phyloP scores from a whole-genome alignment of 495 filamentous ascomycete species.

The Chaetomidium leptoderma region DNA sequence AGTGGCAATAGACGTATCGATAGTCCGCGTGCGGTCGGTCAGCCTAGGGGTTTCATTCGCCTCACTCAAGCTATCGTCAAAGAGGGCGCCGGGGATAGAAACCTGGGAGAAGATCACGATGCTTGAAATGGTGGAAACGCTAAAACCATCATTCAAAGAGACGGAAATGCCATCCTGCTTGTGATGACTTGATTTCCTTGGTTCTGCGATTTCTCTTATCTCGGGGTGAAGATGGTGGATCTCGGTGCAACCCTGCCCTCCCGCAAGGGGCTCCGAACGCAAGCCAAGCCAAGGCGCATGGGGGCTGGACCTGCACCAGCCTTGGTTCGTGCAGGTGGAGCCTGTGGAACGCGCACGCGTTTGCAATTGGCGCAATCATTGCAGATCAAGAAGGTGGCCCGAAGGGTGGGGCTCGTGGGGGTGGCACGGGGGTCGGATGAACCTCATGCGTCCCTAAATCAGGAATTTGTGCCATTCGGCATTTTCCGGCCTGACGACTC shows the following conservation, averaged over 20 bases:
- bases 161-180: not conserved
- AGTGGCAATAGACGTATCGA: too few relatives aligned
- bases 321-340: slow-evolving; percentile 7
- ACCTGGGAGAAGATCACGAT: too few relatives aligned
- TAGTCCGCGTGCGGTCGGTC: too few relatives aligned
- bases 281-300: slow-evolving; percentile 10
- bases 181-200: slow-evolving; percentile 2
- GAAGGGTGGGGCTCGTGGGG: not conserved
- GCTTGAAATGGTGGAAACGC: not conserved
- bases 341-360: not conserved
- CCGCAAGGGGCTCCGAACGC: not conserved
- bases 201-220: slow-evolving; percentile 5
- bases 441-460: too few relatives aligned
- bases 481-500: too few relatives aligned
- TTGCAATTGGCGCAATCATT: slow-evolving; percentile 3
- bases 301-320: slow-evolving; percentile 9
- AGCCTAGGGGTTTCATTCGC: too few relatives aligned
- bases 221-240: not conserved
- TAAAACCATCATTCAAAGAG: not conserved
- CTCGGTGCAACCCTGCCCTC: slow-evolving; percentile 7
- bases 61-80: too few relatives aligned
- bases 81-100: too few relatives aligned
- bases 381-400: not conserved
- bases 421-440: not conserved
- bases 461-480: too few relatives aligned